Evolutionary conservation across 2,329 filamentous ascomycete genomes (phyloP).

Genomic region (Neofusicoccum parvum): DNA sequence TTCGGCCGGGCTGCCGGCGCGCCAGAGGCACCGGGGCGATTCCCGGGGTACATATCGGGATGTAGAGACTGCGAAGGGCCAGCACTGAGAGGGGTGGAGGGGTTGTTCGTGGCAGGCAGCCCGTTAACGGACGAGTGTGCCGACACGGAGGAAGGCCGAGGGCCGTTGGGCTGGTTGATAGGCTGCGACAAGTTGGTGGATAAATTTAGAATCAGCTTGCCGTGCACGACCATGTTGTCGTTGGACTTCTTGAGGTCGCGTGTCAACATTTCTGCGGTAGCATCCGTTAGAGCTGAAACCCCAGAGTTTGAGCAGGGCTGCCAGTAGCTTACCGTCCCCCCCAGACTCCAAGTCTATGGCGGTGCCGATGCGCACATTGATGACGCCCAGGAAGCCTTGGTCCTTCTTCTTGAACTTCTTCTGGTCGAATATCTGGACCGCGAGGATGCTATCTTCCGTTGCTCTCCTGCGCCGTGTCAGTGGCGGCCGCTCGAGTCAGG

Average conservation of each 20-base stretch:
- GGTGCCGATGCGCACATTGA: constrained; percentile 94
- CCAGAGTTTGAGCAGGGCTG: background rate
- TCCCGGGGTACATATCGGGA: constrained; percentile 40
- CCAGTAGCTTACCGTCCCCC: constrained; percentile 73
- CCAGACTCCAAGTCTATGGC: constrained; percentile 88
- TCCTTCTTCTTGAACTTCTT: constrained; percentile 99
- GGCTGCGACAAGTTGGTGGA: constrained; percentile 84
- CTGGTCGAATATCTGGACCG: constrained; percentile 98
- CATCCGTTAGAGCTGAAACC: constrained; percentile 29
- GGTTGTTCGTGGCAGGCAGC: constrained; percentile 29
- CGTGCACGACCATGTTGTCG: constrained; percentile 96
- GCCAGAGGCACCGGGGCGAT: constrained; percentile 30
- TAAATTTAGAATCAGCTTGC: constrained; percentile 94
- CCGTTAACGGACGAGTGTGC: constrained; percentile 42
- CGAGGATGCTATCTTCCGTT: constrained; percentile 93
- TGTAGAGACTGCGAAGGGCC: constrained; percentile 37
- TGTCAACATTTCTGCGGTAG: constrained; percentile 82
- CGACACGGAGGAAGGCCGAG: constrained; percentile 27
- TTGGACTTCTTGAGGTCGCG: constrained; percentile 96
- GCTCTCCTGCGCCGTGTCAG: constrained; percentile 66
- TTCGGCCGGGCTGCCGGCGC: constrained; percentile 32
- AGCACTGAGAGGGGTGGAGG: constrained; percentile 16
- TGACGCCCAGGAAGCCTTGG: constrained; percentile 95
- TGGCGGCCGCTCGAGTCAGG: constrained; percentile 18
- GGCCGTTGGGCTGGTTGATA: constrained; percentile 42